These are phyloP conservation scores for Hirsutella thompsonii DNA, from an alignment of 2,329 filamentous ascomycete genomes.

Conservation along the genomic window DNA sequence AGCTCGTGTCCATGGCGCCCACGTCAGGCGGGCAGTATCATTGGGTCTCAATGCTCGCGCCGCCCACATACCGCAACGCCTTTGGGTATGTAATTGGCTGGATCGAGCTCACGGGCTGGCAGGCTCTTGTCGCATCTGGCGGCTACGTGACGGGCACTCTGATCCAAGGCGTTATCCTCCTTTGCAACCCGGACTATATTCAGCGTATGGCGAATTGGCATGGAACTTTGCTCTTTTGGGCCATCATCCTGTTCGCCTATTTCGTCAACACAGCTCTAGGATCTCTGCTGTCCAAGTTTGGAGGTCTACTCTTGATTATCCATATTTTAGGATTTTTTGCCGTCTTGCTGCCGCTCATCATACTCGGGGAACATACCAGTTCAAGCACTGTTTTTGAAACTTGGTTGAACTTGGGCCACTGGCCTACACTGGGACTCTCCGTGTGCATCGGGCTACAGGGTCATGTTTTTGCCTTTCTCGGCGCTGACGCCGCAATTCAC, in stretches of 20 bases:
- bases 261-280: constrained; percentile 36
- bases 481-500: constrained; percentile 4
- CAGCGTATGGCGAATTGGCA: constrained; percentile 26
- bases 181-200: constrained; percentile 10
- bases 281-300: constrained; percentile 32
- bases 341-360: constrained; percentile 16
- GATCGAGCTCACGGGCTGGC: constrained; percentile 37
- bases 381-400: constrained; percentile 27
- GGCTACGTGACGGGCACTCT: constrained; percentile 31
- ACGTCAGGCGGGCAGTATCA: constrained; percentile 46
- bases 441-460: constrained; percentile 32
- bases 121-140: constrained; percentile 17
- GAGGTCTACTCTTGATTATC: constrained; percentile 34
- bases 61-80: constrained; percentile 32
- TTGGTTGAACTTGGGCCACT: constrained; percentile 30
- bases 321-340: constrained; percentile 27
- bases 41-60: constrained; percentile 42
- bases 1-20: constrained; percentile 33
- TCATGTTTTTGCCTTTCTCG: constrained; percentile 17
- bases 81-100: constrained; percentile 39
- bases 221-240: constrained; percentile 34
- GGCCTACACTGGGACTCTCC: constrained; percentile 27
- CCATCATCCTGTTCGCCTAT: constrained; percentile 29
- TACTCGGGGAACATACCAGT: constrained; percentile 17
- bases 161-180: constrained; percentile 29